Conservation (phyloP, 192 early-diverging fungal genomes). For the Mortierella alpina region DNA sequence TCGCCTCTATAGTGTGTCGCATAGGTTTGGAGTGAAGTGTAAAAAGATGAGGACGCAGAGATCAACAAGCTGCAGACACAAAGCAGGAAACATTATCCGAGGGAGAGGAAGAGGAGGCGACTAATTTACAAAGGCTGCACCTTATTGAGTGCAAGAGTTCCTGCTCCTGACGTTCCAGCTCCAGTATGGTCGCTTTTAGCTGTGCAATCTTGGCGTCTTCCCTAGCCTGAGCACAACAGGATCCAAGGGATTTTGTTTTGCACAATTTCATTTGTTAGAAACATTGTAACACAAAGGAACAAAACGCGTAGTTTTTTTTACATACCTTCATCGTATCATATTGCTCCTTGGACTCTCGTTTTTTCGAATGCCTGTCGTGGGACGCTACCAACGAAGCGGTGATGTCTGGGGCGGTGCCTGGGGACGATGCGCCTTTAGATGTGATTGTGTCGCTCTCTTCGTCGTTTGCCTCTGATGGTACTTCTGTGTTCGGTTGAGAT, state of each 20-base stretch:
- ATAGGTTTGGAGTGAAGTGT: not conserved
- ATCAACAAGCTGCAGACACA: not conserved
- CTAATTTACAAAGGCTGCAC: constrained; percentile 10
- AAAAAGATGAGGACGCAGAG: not conserved
- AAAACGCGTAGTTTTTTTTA: not conserved
- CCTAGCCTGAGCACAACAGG: constrained; percentile 12
- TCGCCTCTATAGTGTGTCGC: constrained; percentile 18
- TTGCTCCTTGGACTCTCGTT: not conserved
- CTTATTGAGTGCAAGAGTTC: constrained; percentile 36
- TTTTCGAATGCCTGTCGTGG: not conserved
- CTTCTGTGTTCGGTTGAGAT: not conserved
- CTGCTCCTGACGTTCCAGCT: constrained; percentile 31
- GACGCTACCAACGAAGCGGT: not conserved
- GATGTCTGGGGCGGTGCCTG: not conserved
- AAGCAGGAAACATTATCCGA: not conserved
- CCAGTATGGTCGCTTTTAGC: constrained; percentile 32
- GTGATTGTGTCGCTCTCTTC: not conserved
- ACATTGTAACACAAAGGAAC: not conserved
- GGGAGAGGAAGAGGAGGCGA: not conserved
- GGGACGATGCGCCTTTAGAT: too few species aligned
- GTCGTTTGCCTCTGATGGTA: not conserved
- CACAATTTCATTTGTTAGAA: not conserved
- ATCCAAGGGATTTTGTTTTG: not conserved
- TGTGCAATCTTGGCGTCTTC: constrained; percentile 38
- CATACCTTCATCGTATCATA: constrained; percentile 4